Evolutionary conservation across 1,139 yeast species (phyloP).

Genomic region (Debaryomycetaceae sp.): DNA sequence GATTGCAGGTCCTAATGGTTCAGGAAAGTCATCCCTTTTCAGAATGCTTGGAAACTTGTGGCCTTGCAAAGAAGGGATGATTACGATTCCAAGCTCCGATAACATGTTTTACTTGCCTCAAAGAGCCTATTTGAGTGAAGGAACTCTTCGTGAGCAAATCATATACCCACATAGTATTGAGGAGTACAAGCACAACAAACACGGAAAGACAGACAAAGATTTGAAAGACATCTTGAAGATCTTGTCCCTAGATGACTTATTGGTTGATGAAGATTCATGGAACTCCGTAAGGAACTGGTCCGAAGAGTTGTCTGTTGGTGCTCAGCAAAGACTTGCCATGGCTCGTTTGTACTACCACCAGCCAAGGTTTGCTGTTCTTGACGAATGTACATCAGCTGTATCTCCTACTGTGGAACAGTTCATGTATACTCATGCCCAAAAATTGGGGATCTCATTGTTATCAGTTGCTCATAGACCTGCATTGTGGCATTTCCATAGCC

Average conservation of each 20-base stretch:
- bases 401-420: slow-evolving; percentile 88
- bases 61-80: slow-evolving; percentile 70
- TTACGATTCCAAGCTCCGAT: slow-evolving; percentile 63
- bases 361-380: slow-evolving; percentile 91
- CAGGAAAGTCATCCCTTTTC: slow-evolving; percentile 90
- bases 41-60: slow-evolving; percentile 90
- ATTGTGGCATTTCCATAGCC: slow-evolving; percentile 87
- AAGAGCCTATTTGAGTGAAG: slow-evolving; percentile 76
- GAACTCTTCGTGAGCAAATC: slow-evolving; percentile 79
- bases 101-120: slow-evolving; percentile 91
- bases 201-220: slow-evolving; percentile 55
- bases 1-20: slow-evolving; percentile 94
- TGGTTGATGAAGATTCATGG: slow-evolving; percentile 46
- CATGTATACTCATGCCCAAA: slow-evolving; percentile 83
- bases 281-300: slow-evolving; percentile 78
- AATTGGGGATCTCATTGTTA: slow-evolving; percentile 73
- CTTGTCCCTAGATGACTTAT: slow-evolving; percentile 56
- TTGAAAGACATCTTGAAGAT: slow-evolving; percentile 59
- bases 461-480: slow-evolving; percentile 94
- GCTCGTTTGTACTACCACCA: slow-evolving; percentile 87
- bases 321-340: slow-evolving; percentile 92
- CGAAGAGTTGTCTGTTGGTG: slow-evolving; percentile 85
- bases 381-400: slow-evolving; percentile 94
- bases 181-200: slow-evolving; percentile 46
- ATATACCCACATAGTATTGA: slow-evolving; percentile 77